Evolutionary conservation across 257 asterid species (phyloP).

Genomic region (Thymus quinquecostatus): DNA sequence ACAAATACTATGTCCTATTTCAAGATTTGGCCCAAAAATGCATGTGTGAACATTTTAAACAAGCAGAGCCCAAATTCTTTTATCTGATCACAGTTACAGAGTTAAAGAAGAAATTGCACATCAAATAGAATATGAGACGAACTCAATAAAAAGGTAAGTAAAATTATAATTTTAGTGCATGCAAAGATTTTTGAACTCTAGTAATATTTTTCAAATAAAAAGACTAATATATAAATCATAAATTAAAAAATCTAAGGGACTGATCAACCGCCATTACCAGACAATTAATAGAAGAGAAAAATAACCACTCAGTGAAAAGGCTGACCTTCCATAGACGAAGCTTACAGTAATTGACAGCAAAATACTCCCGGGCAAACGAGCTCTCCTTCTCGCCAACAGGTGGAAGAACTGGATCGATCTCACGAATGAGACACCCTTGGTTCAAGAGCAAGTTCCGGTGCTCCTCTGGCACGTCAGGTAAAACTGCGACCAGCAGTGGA

Average conservation of each 20-base stretch:
- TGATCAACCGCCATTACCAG: background rate
- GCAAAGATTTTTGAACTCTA: too few relatives aligned
- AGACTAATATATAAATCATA: too few relatives aligned
- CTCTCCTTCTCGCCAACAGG: slow-evolving; percentile 16
- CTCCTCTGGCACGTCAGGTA: slow-evolving; percentile 45
- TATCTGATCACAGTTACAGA: too few relatives aligned
- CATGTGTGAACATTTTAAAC: background rate
- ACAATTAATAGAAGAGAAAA: background rate
- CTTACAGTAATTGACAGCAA: slow-evolving; percentile 40
- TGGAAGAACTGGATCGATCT: slow-evolving; percentile 38
- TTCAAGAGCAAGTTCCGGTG: slow-evolving; percentile 41
- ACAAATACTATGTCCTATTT: background rate
- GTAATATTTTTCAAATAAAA: too few relatives aligned
- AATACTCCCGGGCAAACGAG: slow-evolving; percentile 33
- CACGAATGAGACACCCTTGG: slow-evolving; percentile 42
- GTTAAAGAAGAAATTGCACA: too few relatives aligned
- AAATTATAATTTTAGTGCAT: too few relatives aligned
- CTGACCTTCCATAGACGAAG: slow-evolving; percentile 46
- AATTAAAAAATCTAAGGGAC: background rate
- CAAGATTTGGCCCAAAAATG: background rate
- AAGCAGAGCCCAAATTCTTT: too few relatives aligned
- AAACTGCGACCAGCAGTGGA: slow-evolving; percentile 43
- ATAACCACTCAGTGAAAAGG: background rate
- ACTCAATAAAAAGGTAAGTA: too few relatives aligned
- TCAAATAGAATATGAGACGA: too few relatives aligned